Conservation (phyloP, 2,329 filamentous ascomycete species). For the Botrytis pseudocinerea region DNA sequence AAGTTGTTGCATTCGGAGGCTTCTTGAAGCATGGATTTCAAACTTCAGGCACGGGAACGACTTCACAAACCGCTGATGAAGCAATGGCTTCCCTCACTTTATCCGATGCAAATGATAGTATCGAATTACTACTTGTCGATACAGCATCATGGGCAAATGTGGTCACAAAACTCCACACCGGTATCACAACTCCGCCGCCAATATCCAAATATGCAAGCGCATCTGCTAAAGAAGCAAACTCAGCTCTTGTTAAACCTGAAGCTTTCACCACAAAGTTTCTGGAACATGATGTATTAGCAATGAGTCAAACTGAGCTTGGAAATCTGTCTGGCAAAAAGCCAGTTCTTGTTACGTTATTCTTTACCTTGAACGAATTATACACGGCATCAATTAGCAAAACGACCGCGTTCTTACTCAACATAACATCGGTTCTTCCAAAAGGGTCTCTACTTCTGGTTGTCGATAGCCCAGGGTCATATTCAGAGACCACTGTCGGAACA, state of each 20-base stretch:
- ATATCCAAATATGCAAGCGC: slow-evolving; percentile 56
- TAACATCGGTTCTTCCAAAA: slow-evolving; percentile 58
- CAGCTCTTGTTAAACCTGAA: slow-evolving; percentile 45
- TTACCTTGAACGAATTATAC: slow-evolving; percentile 95
- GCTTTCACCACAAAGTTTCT: slow-evolving; percentile 48
- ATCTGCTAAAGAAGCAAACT: slow-evolving; percentile 48
- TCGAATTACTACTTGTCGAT: slow-evolving; percentile 68
- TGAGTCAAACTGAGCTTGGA: slow-evolving; percentile 43
- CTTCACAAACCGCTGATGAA: slow-evolving; percentile 14
- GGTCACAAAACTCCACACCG: slow-evolving; percentile 56
- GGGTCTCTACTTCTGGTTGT: slow-evolving; percentile 78
- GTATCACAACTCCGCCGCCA: slow-evolving; percentile 54
- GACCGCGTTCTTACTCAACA: slow-evolving; percentile 69
- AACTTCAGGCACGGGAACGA: slow-evolving; percentile 19
- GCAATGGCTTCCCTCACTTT: slow-evolving; percentile 25
- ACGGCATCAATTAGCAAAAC: slow-evolving; percentile 70
- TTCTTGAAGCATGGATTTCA: slow-evolving; percentile 46
- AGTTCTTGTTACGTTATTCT: slow-evolving; percentile 76
- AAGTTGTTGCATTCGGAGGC: slow-evolving; percentile 63
- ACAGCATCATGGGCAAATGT: slow-evolving; percentile 75
- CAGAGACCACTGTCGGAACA: slow-evolving; percentile 68
- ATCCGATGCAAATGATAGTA: slow-evolving; percentile 15
- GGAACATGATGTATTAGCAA: slow-evolving; percentile 52
- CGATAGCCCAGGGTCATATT: slow-evolving; percentile 92
- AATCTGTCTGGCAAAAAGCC: slow-evolving; percentile 41